Conservation (phyloP, 257 asterid genomes). For the Cordia subcordata region DNA sequence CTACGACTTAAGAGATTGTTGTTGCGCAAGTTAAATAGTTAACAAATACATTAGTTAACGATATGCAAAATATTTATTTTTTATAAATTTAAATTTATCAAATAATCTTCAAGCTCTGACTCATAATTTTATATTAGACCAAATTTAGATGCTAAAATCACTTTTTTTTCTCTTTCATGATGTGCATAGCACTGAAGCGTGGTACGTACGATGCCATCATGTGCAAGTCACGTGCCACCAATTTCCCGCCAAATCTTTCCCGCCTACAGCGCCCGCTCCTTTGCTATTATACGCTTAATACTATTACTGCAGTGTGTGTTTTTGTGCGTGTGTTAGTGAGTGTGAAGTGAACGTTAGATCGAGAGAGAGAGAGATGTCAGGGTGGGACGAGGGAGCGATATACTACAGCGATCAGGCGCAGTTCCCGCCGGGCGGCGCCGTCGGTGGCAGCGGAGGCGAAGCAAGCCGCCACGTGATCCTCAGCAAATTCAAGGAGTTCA, state of each 20-base stretch:
- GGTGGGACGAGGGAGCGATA: slow-evolving; percentile 93
- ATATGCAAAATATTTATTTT: no score
- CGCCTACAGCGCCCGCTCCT: slow-evolving; percentile 38
- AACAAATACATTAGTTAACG: no score
- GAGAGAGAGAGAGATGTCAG: slow-evolving; percentile 52
- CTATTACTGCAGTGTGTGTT: not conserved
- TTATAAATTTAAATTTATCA: no score
- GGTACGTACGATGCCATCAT: no score
- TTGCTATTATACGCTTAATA: not conserved
- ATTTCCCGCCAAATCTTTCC: slow-evolving; percentile 75
- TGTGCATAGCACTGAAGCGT: no score
- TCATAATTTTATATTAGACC: no score
- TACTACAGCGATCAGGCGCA: slow-evolving; percentile 95
- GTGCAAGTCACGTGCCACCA: slow-evolving; percentile 16
- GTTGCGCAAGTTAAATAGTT: no score
- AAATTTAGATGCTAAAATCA: no score
- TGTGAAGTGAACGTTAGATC: not conserved
- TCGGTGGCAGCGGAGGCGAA: slow-evolving; percentile 37
- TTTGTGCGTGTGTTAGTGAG: not conserved
- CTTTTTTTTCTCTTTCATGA: no score
- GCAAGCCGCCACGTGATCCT: slow-evolving; percentile 69
- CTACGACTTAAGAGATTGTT: no score
- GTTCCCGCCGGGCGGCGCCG: slow-evolving; percentile 63
- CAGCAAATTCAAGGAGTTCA: slow-evolving; percentile 89
- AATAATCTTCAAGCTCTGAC: no score